phyloP scores from a whole-genome alignment of 2,329 filamentous ascomycete species.

The Penicillium sp. region DNA sequence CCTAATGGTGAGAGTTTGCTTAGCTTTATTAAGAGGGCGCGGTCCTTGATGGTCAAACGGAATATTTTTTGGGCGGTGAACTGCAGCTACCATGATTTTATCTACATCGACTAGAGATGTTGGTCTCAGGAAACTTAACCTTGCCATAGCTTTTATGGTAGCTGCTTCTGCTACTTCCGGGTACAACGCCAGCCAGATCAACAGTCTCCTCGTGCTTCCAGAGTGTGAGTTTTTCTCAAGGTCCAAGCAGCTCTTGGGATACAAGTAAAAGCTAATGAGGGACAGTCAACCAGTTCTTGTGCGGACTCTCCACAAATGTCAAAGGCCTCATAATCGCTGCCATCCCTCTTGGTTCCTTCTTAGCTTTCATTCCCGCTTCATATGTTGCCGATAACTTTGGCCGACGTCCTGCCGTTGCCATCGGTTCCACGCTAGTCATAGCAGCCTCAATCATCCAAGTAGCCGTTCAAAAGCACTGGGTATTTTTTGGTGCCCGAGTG shows the following conservation, averaged over 20 bases:
- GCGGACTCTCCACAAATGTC: conserved; percentile 13
- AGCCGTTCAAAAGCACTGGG: conserved; percentile 19
- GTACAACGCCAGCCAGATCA: conserved; percentile 27
- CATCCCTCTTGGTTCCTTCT: conserved; percentile 22
- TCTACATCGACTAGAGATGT: conserved; percentile 5
- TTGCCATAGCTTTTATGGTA: conserved; percentile 23
- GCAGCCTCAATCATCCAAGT: conserved; percentile 26
- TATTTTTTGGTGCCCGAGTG: conserved; percentile 30
- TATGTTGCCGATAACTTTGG: conserved; percentile 45
- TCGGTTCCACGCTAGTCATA: conserved; percentile 36
- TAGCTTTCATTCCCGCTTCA: conserved; percentile 23
- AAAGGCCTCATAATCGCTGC: conserved; percentile 24
- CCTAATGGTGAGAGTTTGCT: neutral
- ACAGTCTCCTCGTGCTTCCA: conserved; percentile 22
- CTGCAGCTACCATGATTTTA: conserved; percentile 4
- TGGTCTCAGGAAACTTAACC: conserved; percentile 20
- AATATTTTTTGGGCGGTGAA: neutral
- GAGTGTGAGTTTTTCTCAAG: conserved; percentile 15
- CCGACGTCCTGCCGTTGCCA: conserved; percentile 44
- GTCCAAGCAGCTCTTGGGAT: neutral
- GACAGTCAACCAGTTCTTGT: conserved; percentile 17
- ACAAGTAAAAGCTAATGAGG: neutral
- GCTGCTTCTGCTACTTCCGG: conserved; percentile 25
- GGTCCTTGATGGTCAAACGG: neutral
- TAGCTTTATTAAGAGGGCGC: neutral